Conservation (phyloP, 2,329 filamentous ascomycete genomes). For the Diaporthe aspalathi region DNA sequence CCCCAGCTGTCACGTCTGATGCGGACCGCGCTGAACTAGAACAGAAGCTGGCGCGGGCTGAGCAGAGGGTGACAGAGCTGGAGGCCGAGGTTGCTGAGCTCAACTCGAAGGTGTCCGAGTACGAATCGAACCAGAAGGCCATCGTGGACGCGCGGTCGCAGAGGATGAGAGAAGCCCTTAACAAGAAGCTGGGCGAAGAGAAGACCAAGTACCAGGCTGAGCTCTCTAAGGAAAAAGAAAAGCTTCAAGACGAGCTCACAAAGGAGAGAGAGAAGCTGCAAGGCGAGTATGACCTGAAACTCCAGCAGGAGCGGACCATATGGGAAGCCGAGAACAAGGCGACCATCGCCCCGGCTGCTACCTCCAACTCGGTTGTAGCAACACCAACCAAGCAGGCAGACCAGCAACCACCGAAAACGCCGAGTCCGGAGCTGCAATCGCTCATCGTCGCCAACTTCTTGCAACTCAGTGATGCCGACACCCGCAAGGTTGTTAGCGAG, state of each 20-base stretch:
- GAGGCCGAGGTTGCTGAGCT: conserved; percentile 74
- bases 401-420: conserved; percentile 49
- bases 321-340: conserved; percentile 65
- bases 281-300: conserved; percentile 57
- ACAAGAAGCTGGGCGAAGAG: conserved; percentile 77
- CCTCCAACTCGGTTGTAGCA: conserved; percentile 41
- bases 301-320: conserved; percentile 73
- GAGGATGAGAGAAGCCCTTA: conserved; percentile 75
- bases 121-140: conserved; percentile 71
- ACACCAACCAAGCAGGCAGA: conserved; percentile 54
- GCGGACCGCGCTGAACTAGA: conserved; percentile 72
- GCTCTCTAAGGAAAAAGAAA: conserved; percentile 63
- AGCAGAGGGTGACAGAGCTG: conserved; percentile 71
- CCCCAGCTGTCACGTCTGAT: conserved; percentile 57
- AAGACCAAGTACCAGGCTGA: conserved; percentile 64
- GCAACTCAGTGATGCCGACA: conserved; percentile 64
- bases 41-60: conserved; percentile 69
- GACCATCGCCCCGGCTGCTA: conserved; percentile 26
- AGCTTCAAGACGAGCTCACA: conserved; percentile 59
- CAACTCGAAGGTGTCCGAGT: conserved; percentile 71
- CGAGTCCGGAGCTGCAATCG: conserved; percentile 48
- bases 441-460: conserved; percentile 55
- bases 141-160: conserved; percentile 75
- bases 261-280: conserved; percentile 65
- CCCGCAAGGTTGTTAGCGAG: conserved; percentile 66